phyloP scores from a whole-genome alignment of 352 stramenopile genomes.

The Globisporangium nunn region DNA sequence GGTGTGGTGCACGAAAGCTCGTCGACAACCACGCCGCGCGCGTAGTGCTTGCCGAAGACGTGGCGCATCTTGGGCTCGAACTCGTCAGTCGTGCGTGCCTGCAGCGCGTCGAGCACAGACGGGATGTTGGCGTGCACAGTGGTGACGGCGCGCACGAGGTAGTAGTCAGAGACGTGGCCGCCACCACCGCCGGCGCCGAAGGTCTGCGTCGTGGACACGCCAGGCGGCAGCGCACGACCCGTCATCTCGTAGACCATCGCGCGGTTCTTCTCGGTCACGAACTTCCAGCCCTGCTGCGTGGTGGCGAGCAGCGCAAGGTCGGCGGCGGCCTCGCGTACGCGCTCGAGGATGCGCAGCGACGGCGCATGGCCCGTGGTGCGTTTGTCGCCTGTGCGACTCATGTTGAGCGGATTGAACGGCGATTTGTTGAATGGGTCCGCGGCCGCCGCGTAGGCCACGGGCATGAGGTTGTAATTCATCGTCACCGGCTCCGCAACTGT shows the following conservation, averaged over 20 bases:
- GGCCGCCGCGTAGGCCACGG: constrained; percentile 6
- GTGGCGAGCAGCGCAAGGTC: constrained; percentile 50
- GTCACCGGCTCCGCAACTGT: background rate
- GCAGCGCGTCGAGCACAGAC: constrained; percentile 37
- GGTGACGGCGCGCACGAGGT: constrained; percentile 55
- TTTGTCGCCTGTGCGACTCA: constrained; percentile 39
- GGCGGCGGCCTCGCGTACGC: constrained; percentile 44
- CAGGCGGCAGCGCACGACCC: constrained; percentile 34
- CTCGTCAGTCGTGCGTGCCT: constrained; percentile 32
- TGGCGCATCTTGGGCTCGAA: constrained; percentile 50
- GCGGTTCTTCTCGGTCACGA: constrained; percentile 40
- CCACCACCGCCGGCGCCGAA: constrained; percentile 40
- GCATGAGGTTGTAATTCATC: constrained; percentile 11
- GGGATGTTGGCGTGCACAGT: constrained; percentile 41
- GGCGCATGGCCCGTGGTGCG: constrained; percentile 49
- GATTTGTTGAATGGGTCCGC: constrained; percentile 34
- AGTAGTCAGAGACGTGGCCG: constrained; percentile 51
- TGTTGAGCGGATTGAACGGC: constrained; percentile 26
- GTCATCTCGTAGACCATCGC: constrained; percentile 57
- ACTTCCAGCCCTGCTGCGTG: constrained; percentile 37
- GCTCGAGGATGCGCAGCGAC: constrained; percentile 51
- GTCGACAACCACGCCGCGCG: constrained; percentile 45
- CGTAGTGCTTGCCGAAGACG: constrained; percentile 51
- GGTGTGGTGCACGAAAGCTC: constrained; percentile 54
- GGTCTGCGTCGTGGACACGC: constrained; percentile 32